Evolutionary conservation across 139 green algal genomes (phyloP), one percentile per base, ranked within the genome.

Genomic region (Dunaliella primolecta): DNA sequence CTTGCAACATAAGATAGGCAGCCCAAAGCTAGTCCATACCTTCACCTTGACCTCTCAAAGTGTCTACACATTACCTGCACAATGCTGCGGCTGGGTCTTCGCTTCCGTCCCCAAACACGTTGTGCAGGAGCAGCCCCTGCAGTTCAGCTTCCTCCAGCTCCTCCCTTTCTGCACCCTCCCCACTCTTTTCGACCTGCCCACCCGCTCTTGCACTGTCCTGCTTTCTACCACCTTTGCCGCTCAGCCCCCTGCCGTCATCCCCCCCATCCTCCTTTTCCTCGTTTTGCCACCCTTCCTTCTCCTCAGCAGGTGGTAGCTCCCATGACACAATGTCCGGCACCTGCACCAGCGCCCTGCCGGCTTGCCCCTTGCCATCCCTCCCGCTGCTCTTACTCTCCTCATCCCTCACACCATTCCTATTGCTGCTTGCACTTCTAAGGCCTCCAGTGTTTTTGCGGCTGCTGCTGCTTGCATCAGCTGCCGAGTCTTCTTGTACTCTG

Each of bases 71-170:
- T 30, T 34, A 81, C 77, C 83, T 56, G 24, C 25, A 23, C 30
- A 31, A 0, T 72, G 70, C 36, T 34, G 31, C 36, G 23, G 84
- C 80, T 1, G 71, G 57, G 84, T 88, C 84, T 32, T 82, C 79
- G 2, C 21, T 31, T 23, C n/a, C 80, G 21, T 85, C 72, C 24
- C 37, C 80, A 29, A 85, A 1, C 72, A 76, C 7, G 38, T 85
- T 85, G 30, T 36, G 21, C 2, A 75, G 78, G 36, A 84, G 27
- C 38, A 87, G 37, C 15, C 20, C 3, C 31, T 78, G 30, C 25
- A 83, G 21, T 36, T 81, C 78, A 7, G 46, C 15, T 64, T 25
- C 46, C 46, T 64, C 46, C 46, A 64, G 46, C 46, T 15, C 46
- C 15, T 15, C 46, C 46, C 46, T 64, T 15, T 64, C 15, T 64